Evolutionary conservation across 108 stramenopile genomes (phyloP), one percentile per base, ranked within the genome.

Genomic region (Pseudonitzschia delicatissima): DNA sequence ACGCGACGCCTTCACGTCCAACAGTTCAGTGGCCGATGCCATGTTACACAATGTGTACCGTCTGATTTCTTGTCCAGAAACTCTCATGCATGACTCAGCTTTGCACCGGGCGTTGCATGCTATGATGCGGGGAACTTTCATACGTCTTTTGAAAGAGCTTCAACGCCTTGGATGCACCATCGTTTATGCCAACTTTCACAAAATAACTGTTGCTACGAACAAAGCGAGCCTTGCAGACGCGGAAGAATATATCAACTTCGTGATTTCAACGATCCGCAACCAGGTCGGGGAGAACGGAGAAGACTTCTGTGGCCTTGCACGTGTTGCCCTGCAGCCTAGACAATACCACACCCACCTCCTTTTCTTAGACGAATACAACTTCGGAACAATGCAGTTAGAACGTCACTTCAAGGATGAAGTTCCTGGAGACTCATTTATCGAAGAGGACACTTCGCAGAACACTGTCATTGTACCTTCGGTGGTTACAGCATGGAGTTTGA

Each of bases 311-410:
- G 53, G 62, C 18, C 68, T 84, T 15, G 45, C 71, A 18, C 75
- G 87, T 31, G 66, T 94, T 29, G 74, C 86, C n/a, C 82, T 94
- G 8, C 84, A 81, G 5, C 86, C 86, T 1, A 77, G 68, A 42
- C 86, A 79, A 55, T 90, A 80, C 40, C 96, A 87, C 63, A 68
- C 88, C 8, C 82, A 95, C 63, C 83, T 93, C 28, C 32, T 99
- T 21, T 98, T 94, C 60, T 67, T 97, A 40, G 96, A 99, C 71
- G 92, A 91, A 40, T 86, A 96, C 69, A 98, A 99, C 64, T 98
- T 78, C 71, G 96, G 96, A 28, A 95, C 90, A 45, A 78, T 97
- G 63, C 81, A 90, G 45, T 79, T 95, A 50, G 87, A 91, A 45
- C 74, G 83, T 45, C 67, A 64, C 17, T 80, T 83, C 49, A 76